Evolutionary conservation across 2,329 filamentous ascomycete genomes (phyloP).

Genomic region (Teratosphaeria gauchensis): DNA sequence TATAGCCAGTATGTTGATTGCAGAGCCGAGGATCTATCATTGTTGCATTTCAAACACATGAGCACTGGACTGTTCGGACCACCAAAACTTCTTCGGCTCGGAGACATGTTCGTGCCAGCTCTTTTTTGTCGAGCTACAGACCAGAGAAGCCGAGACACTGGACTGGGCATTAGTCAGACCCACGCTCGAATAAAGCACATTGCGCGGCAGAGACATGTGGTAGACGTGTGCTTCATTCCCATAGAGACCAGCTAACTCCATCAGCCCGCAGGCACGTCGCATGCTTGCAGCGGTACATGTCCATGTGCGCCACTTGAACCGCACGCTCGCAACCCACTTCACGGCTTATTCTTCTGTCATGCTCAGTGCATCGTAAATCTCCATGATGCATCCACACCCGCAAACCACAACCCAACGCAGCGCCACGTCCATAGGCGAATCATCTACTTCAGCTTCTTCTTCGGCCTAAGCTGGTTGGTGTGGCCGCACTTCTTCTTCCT

Average conservation of each 20-base stretch:
- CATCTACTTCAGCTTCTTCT: slow-evolving; percentile 97
- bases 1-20: too few species aligned
- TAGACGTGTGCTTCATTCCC: not conserved
- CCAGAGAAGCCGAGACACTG: too few species aligned
- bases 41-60: too few species aligned
- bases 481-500: slow-evolving; percentile 99
- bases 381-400: not conserved
- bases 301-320: not conserved
- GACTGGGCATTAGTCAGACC: not conserved
- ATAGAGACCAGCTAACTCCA: not conserved
- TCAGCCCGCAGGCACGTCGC: not conserved
- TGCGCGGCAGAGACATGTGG: not conserved
- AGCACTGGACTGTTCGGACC: too few species aligned
- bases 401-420: not conserved
- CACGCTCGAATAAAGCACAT: not conserved
- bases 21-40: too few species aligned
- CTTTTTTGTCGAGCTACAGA: too few species aligned
- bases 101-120: not conserved
- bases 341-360: not conserved
- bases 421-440: not conserved
- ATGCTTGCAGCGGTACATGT: not conserved
- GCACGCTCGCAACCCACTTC: not conserved
- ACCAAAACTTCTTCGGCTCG: too few species aligned
- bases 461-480: slow-evolving; percentile 99
- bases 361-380: not conserved